Evolutionary conservation across 2,329 filamentous ascomycete species (phyloP), one percentile per base, ranked within the genome.

Genomic region (Diplocarpon rosae): DNA sequence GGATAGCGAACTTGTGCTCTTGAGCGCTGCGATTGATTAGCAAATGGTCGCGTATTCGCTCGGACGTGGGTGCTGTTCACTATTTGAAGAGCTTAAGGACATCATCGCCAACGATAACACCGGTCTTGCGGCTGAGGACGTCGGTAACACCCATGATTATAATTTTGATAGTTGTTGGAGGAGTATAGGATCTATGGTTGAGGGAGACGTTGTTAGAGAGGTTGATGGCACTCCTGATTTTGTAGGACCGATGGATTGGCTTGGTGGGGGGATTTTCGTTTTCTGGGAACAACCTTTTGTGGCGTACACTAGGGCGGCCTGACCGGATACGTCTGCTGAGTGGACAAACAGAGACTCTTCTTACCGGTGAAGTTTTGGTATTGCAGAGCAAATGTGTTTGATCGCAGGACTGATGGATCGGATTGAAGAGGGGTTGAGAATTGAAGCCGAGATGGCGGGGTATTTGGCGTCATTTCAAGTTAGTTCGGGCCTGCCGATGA

Each of bases 1-100:
- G 89, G 59, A 95, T 87, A 60, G 89, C 89, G 63, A 88, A 95
- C 54, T 83, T 71, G 63, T 94, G 76, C 73, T 92, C 76, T 66
- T 89, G 83, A 57, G 85, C 85, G 68, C 95, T 86, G 69, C 89
- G 76, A 32, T 15, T 41, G 3, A 14, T 41, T 20, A 41, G 38
- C 29, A 32, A 17, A 13, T 33, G 28, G 16, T 41, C 29, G 11
- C 12, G 14, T 15, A 20, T 28, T 17, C 20, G n/a, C 15, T 14
- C 20, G 16, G 39, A 7, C 27, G 11, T 33, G 15, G 33, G 33
- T 15, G 14, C 10, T 15, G 33, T 14, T 16, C 15, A 35, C 33
- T 39, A 42, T n/a, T 33, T 42, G 73, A 95, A 95, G 62, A 95
- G 84, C 64, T 62, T 67, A 56, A 76, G 65, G 54, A 80, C 76